phyloP scores from a whole-genome alignment of 352 stramenopile species.

The Blastocystis sp. region DNA sequence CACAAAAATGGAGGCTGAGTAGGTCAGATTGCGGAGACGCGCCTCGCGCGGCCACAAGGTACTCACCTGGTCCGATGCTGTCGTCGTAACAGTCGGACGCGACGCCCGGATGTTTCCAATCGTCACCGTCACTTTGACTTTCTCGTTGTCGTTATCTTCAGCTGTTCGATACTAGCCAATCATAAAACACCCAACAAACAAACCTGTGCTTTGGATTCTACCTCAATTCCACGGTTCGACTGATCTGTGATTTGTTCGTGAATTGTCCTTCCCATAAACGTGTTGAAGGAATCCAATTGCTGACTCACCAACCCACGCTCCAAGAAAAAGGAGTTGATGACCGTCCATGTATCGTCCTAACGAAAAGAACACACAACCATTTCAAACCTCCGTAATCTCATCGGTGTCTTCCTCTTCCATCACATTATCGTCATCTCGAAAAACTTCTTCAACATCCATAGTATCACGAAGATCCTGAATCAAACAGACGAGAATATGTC shows the following conservation, averaged over 20 bases:
- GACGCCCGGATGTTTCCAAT: constrained; percentile 65
- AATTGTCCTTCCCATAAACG: constrained; percentile 99
- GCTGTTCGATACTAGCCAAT: constrained; percentile 26
- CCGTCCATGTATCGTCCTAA: constrained; percentile 94
- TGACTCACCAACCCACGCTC: constrained; percentile 98
- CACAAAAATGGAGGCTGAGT: constrained; percentile 92
- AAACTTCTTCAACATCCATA: constrained; percentile 44
- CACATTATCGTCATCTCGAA: neutral
- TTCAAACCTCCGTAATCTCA: constrained; percentile 52
- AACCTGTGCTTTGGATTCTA: constrained; percentile 21
- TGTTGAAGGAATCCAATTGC: constrained; percentile 98
- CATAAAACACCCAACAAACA: neutral
- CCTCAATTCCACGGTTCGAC: constrained; percentile 39
- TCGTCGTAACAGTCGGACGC: constrained; percentile 75
- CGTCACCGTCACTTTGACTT: constrained; percentile 69
- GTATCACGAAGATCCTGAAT: neutral
- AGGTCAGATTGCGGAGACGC: constrained; percentile 93
- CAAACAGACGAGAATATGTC: constrained; percentile 47
- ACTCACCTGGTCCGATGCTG: constrained; percentile 86
- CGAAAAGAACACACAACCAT: neutral
- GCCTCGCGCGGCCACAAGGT: constrained; percentile 98
- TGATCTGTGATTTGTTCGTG: constrained; percentile 46
- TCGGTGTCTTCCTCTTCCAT: constrained; percentile 41
- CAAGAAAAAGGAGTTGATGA: constrained; percentile 97
- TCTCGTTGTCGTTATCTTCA: constrained; percentile 75